Evolutionary conservation across 139 green algal genomes (phyloP), one percentile per base, ranked within the genome.

Genomic region (Desmodesmus armatus): DNA sequence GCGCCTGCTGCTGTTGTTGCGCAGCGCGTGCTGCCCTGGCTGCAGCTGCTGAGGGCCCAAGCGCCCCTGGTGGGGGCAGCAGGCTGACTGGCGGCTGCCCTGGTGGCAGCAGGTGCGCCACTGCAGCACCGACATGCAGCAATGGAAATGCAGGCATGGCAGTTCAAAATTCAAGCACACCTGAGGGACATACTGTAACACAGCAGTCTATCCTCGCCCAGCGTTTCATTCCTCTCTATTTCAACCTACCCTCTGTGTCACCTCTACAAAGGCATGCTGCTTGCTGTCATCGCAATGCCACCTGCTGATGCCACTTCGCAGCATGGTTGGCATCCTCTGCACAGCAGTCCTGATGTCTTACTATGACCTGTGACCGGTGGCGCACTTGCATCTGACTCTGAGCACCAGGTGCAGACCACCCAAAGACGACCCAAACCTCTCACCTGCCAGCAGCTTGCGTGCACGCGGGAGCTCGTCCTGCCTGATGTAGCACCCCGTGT

Each of bases 401-500:
- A 70, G 29, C n/a, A 49, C n/a, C n/a, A n/a, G n/a, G n/a, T n/a
- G n/a, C n/a, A n/a, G n/a, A n/a, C n/a, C n/a, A n/a, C n/a, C n/a
- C n/a, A n/a, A n/a, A 53, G 49, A 62, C 55, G 33, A 40, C 13
- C 35, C 3, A 41, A 2, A 47, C 53, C 6, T 1, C 66, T 69
- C 67, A 80, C 67, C 67, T 70, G 55, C 69, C 17, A 80, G 27
- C 25, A 86, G 51, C 69, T 72, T 71, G 13, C 55, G 11, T 21
- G 80, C 80, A 39, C 39, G 29, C 25, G 25, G 27, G 13, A 33
- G 69, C 80, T 86, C 63, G 17, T 25, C 47, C 21, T 25, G 25
- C 25, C 69, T 35, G 0, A 80, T 67, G 69, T 86, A 86, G 40
- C 35, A 51, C 5, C 73, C 85, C 23, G 60, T 40, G 65, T 84